Evolutionary conservation across 305 asterid genomes (phyloP), one percentile per base, ranked within the genome.

Genomic region (Euphrasia arctica): DNA sequence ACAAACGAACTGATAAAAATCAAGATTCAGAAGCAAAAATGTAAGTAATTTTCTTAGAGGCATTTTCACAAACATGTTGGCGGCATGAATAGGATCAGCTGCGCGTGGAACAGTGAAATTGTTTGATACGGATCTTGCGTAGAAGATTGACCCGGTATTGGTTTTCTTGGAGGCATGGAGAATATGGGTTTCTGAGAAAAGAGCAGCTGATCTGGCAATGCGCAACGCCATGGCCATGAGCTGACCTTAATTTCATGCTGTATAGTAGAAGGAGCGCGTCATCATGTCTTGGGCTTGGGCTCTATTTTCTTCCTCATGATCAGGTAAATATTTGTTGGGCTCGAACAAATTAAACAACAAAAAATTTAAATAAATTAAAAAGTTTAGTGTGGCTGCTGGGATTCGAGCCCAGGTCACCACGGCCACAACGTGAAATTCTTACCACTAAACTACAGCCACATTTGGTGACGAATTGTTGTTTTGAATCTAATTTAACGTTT

Each of bases 61-160:
- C 64, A 60, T 68, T 76, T 68, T 42, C 42, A 54, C 80, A 74
- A 72, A 75, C 80, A 75, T 31, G 5, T 75, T 36, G 63, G 31
- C 9, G 9, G 60, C 79, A 45, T 29, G 63, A 7, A 4, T 18
- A 54, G 70, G 27, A 57, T 72, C 11, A 76, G 74, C 78, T 69
- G 75, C 36, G 36, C 29, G 43, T 49, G 41, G 79, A 68, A 8
- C 58, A 39, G n/a, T 57, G 78, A 47, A 55, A 62, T 3, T 22
- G 68, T 14, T 64, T n/a, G 68, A 67, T 5, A 39, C 18, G 70
- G 55, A 43, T 71, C 71, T 68, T 18, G 73, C 55, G 66, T 64
- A 34, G 29, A 52, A 32, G 49, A 61, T 7, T 22, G 58, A 25
- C 14, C 65, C 67, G 31, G 58, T 32, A 58, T 5, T 43, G 70